phyloP scores from a whole-genome alignment of 768 basidiomycete species.

The Boletus sp. region DNA sequence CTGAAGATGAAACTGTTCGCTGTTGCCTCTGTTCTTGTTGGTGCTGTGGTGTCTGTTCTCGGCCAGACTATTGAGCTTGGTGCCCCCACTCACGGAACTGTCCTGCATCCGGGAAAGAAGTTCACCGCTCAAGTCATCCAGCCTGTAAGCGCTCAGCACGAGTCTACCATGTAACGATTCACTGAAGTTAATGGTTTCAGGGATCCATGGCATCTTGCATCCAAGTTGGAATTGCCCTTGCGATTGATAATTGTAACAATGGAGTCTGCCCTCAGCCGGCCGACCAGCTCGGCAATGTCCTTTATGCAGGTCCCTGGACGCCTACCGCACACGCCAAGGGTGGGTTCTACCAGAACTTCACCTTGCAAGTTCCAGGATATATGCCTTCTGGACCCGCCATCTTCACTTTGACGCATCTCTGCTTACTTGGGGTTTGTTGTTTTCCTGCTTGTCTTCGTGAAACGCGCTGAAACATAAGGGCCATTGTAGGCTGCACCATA shows the following conservation, averaged over 20 bases:
- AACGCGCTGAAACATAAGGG: too few species aligned
- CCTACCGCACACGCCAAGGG: slow-evolving; percentile 17
- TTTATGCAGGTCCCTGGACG: slow-evolving; percentile 30
- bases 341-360: slow-evolving; percentile 31
- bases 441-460: too few species aligned
- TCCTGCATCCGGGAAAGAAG: slow-evolving; percentile 15
- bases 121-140: slow-evolving; percentile 19
- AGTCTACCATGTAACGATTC: neutral
- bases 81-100: slow-evolving; percentile 18
- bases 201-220: slow-evolving; percentile 14
- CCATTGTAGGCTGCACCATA: neutral
- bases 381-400: slow-evolving; percentile 21
- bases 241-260: slow-evolving; percentile 18
- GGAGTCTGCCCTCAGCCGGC: slow-evolving; percentile 24
- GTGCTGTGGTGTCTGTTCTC: slow-evolving; percentile 10
- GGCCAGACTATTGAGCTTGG: slow-evolving; percentile 31
- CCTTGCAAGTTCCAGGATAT: slow-evolving; percentile 13
- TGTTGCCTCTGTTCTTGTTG: slow-evolving; percentile 3
- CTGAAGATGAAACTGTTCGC: slow-evolving; percentile 20
- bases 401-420: slow-evolving; percentile 30
- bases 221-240: slow-evolving; percentile 34
- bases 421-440: slow-evolving; percentile 5
- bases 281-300: slow-evolving; percentile 21
- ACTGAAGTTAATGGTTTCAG: slow-evolving; percentile 5
- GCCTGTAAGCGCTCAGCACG: slow-evolving; percentile 17